Conservation (phyloP, 75 land plant genomes). For the Sequoiadendron giganteum region DNA sequence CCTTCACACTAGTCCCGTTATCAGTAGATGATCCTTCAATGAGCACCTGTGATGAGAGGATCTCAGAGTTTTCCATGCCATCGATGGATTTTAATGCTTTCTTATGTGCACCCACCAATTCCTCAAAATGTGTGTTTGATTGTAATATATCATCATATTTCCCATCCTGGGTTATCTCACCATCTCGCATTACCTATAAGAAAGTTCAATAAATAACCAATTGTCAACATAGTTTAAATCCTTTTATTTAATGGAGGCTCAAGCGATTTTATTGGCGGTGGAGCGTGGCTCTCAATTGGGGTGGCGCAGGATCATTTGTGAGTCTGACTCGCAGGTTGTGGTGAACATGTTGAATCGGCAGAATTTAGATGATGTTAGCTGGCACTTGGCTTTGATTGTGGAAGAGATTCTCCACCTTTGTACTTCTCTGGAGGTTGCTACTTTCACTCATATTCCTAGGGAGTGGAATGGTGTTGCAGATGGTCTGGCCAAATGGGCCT, state of each 20-base stretch:
- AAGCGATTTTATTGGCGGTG: too few relatives aligned
- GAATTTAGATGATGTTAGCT: too few relatives aligned
- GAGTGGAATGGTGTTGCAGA: too few relatives aligned
- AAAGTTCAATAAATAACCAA: not conserved
- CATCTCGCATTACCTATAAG: slow-evolving; percentile 80
- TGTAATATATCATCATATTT: slow-evolving; percentile 57
- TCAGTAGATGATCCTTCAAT: not conserved
- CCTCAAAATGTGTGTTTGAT: slow-evolving; percentile 59
- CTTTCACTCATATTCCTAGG: too few relatives aligned
- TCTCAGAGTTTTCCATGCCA: not conserved
- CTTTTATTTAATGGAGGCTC: not conserved
- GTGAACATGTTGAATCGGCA: too few relatives aligned
- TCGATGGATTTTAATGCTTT: slow-evolving; percentile 52
- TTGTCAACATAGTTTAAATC: not conserved
- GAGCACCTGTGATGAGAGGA: not conserved
- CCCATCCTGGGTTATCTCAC: slow-evolving; percentile 65
- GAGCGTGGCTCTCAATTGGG: too few relatives aligned
- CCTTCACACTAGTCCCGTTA: not conserved
- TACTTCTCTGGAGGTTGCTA: too few relatives aligned
- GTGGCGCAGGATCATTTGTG: too few relatives aligned
- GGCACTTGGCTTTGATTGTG: too few relatives aligned
- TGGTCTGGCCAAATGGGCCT: too few relatives aligned
- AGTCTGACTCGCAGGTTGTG: too few relatives aligned
- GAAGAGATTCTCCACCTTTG: too few relatives aligned
- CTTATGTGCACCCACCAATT: slow-evolving; percentile 70